Evolutionary conservation across 1,139 yeast species (phyloP), one percentile per base, ranked within the genome.

Genomic region (Geotrichum fermentans): DNA sequence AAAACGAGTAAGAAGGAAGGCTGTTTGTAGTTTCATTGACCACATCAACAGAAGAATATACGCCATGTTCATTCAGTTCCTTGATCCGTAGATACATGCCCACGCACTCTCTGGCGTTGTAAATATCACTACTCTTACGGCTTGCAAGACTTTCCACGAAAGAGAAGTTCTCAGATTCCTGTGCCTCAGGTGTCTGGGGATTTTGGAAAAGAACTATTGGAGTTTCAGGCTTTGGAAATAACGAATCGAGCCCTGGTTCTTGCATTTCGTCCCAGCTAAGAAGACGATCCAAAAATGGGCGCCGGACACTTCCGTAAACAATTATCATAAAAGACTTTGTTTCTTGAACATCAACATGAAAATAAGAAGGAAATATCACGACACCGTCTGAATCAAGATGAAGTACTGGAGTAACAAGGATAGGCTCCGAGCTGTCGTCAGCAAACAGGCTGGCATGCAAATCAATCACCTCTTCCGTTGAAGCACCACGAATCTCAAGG

Each of bases 241-340:
- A 16, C 17, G 21, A 17, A 2, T 29, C 40, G 17, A 48, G n/a
- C 1, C 53, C 55, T 2, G 57, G 55, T 34, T 61, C 66, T 44
- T 61, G 67, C 61, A 63, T 56, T 34, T 60, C 63, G 45, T 63
- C 67, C 67, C 67, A 63, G 46, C 66, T 61, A 5, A 49, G 43
- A 34, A 63, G 45, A 30, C 58, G 55, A 14, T 61, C 62, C 18
- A 63, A 39, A 43, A 57, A 61, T n/a, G 47, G 50, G 6, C 28
- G 29, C 8, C 53, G 47, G 5, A 58, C 47, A 10, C 43, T 49
- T 2, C 61, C 66, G 39, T 53, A 58, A 1, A 61, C 48, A 35
- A 45, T 42, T 42, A 58, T 14, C 14, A 37, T 39, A 34, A 56
- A 20, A 17, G 16, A 6, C 14, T 17, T 37, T 4, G 34, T 14